Conservation (phyloP, 495 filamentous ascomycete genomes). For the Aspergillus asperescens region DNA sequence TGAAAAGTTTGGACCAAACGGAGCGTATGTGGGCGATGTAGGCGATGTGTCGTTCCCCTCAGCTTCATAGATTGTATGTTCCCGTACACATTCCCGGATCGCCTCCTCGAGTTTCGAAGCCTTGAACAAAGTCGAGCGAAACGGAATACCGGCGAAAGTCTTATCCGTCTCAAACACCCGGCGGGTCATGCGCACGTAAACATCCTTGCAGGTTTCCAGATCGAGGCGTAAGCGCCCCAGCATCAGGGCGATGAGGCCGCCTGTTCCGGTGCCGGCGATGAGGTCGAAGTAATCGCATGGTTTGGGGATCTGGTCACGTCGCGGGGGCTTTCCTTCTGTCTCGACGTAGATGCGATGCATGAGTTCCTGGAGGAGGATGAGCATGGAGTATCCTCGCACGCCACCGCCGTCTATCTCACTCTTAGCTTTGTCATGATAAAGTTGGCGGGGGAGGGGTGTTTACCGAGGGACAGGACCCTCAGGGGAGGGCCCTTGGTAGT, state of each 20-base stretch:
- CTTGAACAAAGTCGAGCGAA: slow-evolving; percentile 91
- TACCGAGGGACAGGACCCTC: slow-evolving; percentile 86
- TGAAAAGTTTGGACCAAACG: slow-evolving; percentile 27
- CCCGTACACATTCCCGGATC: slow-evolving; percentile 80
- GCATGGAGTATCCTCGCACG: slow-evolving; percentile 94
- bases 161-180: slow-evolving; percentile 98
- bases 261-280: slow-evolving; percentile 90
- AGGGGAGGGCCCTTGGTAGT: slow-evolving; percentile 92
- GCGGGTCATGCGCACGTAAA: slow-evolving; percentile 90
- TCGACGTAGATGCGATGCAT: slow-evolving; percentile 93
- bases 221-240: slow-evolving; percentile 86
- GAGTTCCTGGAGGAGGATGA: slow-evolving; percentile 89
- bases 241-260: slow-evolving; percentile 95
- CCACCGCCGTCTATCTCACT: slow-evolving; percentile 79
- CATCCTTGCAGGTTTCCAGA: slow-evolving; percentile 89
- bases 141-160: slow-evolving; percentile 90
- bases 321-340: slow-evolving; percentile 72
- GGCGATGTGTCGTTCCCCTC: slow-evolving; percentile 65
- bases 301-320: slow-evolving; percentile 84
- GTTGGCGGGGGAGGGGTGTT: slow-evolving; percentile 20
- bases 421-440: slow-evolving; percentile 6
- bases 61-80: slow-evolving; percentile 73
- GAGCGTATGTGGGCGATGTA: slow-evolving; percentile 35
- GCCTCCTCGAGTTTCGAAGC: slow-evolving; percentile 92
- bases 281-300: slow-evolving; percentile 98